These are phyloP conservation scores for Boletus insuetus DNA, from an alignment of 768 basidiomycete species.

Conservation along the genomic window DNA sequence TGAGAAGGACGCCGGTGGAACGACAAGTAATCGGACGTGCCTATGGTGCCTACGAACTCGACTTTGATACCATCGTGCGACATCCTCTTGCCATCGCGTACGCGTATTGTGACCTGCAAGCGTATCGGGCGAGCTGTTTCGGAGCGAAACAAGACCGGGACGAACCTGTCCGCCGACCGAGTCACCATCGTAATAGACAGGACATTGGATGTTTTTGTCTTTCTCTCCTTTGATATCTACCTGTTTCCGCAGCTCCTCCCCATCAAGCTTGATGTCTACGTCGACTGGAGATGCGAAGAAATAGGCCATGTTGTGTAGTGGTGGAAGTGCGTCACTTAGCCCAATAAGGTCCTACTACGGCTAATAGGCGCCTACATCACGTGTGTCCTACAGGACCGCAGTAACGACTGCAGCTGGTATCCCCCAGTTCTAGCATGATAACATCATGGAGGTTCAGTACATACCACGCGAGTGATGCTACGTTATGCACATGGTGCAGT, in stretches of 20 bases:
- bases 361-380: no score
- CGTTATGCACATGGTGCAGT: no score
- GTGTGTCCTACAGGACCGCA: no score
- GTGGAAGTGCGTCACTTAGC: no score
- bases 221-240: conserved; percentile 90
- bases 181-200: conserved; percentile 96
- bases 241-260: conserved; percentile 83
- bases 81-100: conserved; percentile 93
- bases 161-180: conserved; percentile 82
- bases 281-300: conserved; percentile 93
- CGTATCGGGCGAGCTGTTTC: not conserved
- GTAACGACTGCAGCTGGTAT: no score
- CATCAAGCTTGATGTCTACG: conserved; percentile 83
- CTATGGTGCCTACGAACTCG: conserved; percentile 95
- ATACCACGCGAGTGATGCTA: no score
- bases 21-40: conserved; percentile 42
- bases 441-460: no score
- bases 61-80: conserved; percentile 97
- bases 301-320: conserved; percentile 52
- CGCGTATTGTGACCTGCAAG: conserved; percentile 74
- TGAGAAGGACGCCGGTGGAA: not conserved
- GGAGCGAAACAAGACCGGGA: conserved; percentile 1
- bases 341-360: no score
- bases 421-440: no score
- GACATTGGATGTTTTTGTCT: conserved; percentile 80